Evolutionary conservation across 2,329 filamentous ascomycete genomes (phyloP).

Genomic region (Colletotrichum sp.): DNA sequence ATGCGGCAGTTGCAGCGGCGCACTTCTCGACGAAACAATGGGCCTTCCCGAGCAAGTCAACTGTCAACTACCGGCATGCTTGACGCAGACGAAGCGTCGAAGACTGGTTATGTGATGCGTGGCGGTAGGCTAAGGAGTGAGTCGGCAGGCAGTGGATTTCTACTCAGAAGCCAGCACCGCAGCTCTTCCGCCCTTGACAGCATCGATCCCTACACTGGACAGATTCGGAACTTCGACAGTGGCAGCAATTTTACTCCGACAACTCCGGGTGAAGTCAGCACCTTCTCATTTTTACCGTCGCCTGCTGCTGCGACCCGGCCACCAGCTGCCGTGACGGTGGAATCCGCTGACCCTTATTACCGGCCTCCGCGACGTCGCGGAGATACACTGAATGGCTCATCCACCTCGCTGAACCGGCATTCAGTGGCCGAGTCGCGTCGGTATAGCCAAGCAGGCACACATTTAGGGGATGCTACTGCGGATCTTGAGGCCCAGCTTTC

Average conservation of each 20-base stretch:
- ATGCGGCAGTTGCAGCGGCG: constrained; percentile 86
- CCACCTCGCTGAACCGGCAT: constrained; percentile 34
- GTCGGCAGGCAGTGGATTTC: constrained; percentile 62
- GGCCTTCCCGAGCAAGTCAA: constrained; percentile 77
- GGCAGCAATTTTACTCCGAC: constrained; percentile 73
- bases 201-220: constrained; percentile 49
- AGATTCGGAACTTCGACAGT: constrained; percentile 56
- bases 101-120: constrained; percentile 61
- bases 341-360: constrained; percentile 81
- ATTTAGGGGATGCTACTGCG: constrained; percentile 37
- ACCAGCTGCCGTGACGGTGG: constrained; percentile 47
- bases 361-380: constrained; percentile 78
- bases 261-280: constrained; percentile 74
- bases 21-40: constrained; percentile 62
- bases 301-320: constrained; percentile 51
- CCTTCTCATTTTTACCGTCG: constrained; percentile 73
- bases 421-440: constrained; percentile 39
- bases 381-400: constrained; percentile 56
- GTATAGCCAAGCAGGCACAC: constrained; percentile 37
- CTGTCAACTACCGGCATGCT: constrained; percentile 85
- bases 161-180: constrained; percentile 46
- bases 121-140: constrained; percentile 64
- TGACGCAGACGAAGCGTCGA: constrained; percentile 68
- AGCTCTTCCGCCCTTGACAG: constrained; percentile 63
- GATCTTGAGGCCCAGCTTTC: constrained; percentile 48